Conservation (phyloP, 108 stramenopile genomes). For the Fragilariopsis cylindrus region DNA sequence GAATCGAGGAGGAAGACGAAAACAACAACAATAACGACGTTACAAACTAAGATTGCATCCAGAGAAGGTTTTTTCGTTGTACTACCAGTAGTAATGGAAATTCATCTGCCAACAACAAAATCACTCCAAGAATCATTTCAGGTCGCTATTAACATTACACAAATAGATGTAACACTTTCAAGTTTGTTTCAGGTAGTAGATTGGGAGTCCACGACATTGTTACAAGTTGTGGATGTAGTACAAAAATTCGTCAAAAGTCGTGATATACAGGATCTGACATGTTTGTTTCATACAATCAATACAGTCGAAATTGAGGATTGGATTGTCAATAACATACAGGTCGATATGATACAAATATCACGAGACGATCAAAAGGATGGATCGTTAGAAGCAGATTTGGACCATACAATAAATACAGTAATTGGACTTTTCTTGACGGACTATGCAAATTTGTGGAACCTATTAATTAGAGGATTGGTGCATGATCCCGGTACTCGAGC, state of each 20-base stretch:
- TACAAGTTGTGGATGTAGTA: conserved; percentile 38
- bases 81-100: conserved; percentile 39
- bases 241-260: conserved; percentile 8
- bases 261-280: conserved; percentile 9
- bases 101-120: conserved; percentile 35
- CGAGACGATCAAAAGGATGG: not conserved
- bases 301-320: not conserved
- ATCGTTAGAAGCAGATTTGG: conserved; percentile 56
- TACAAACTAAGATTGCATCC: conserved; percentile 4
- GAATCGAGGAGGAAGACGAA: not conserved
- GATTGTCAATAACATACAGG: not conserved
- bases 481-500: conserved; percentile 27
- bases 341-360: conserved; percentile 19
- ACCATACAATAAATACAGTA: conserved; percentile 53
- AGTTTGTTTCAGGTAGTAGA: conserved; percentile 32
- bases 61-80: conserved; percentile 35
- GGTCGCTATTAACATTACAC: conserved; percentile 44
- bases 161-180: conserved; percentile 25
- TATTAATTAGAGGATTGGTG: conserved; percentile 40
- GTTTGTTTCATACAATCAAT: conserved; percentile 25
- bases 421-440: conserved; percentile 50
- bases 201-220: conserved; percentile 42
- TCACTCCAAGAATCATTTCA: conserved; percentile 48
- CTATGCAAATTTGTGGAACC: conserved; percentile 50
- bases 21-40: conserved; percentile 15